A percentile compares a stretch with the other conserved stretches of the same genome.
phyloP scores from a whole-genome alignment of 2,329 filamentous ascomycete species.

The Corinectria fuckeliana region DNA sequence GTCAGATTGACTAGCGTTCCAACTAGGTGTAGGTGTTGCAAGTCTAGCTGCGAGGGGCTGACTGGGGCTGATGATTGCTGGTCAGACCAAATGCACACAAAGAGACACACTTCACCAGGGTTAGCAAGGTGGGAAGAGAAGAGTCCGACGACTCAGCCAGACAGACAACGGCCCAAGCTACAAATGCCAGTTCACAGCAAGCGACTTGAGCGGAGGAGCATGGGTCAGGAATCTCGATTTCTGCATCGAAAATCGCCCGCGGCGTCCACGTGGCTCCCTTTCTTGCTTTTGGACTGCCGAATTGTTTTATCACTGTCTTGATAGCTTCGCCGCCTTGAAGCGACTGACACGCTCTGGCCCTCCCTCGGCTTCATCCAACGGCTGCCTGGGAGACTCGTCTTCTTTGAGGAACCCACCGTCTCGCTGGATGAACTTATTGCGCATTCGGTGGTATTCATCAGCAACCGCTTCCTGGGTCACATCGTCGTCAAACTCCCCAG shows the following conservation, averaged over 20 bases:
- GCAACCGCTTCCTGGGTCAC: conserved; percentile 79
- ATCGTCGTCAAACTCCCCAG: conserved; percentile 72
- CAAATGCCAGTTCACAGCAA: conserved; percentile 32
- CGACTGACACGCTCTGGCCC: conserved; percentile 70
- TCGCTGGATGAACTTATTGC: conserved; percentile 82
- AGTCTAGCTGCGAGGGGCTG: background rate
- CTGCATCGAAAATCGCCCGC: conserved; percentile 34
- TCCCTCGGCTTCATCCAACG: conserved; percentile 71
- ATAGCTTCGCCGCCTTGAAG: conserved; percentile 74
- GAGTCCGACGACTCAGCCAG: conserved; percentile 14
- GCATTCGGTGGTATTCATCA: conserved; percentile 80
- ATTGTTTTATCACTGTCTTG: conserved; percentile 51
- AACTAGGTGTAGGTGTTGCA: background rate
- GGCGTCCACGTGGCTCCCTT: conserved; percentile 14
- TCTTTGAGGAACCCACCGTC: conserved; percentile 83
- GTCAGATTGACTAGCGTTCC: conserved; percentile 50
- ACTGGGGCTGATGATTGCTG: background rate
- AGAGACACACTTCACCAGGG: background rate
- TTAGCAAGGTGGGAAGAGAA: conserved; percentile 7
- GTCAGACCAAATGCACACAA: background rate
- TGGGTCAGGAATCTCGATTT: conserved; percentile 38
- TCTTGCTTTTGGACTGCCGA: conserved; percentile 20
- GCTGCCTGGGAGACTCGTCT: conserved; percentile 70
- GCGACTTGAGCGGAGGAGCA: conserved; percentile 20
- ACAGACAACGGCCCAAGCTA: conserved; percentile 12